These are phyloP conservation scores for Ogataea sp. DNA, from an alignment of 805 yeast genomes.

Conservation along the genomic window DNA sequence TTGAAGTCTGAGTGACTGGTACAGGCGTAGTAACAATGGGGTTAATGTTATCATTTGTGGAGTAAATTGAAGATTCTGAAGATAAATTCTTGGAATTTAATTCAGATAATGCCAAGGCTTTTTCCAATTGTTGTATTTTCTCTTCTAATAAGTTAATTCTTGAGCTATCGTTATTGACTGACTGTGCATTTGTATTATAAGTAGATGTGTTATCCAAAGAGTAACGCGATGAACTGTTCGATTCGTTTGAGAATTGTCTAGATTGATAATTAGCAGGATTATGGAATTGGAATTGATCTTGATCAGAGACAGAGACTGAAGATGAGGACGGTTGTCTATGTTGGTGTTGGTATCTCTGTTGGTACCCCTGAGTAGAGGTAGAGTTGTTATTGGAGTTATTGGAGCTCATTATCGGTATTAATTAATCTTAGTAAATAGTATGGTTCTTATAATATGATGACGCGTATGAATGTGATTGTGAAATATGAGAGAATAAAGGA, in stretches of 20 bases:
- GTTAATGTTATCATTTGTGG: not conserved
- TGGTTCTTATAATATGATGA: not conserved
- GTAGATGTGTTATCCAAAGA: not conserved
- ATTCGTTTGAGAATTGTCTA: not conserved
- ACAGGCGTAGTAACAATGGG: not conserved
- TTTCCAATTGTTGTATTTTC: slow-evolving; percentile 22
- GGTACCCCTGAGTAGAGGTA: slow-evolving; percentile 2
- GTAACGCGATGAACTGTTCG: not conserved
- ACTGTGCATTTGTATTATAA: too few species aligned
- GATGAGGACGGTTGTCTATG: not conserved
- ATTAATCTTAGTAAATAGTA: too few species aligned
- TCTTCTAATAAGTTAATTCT: slow-evolving; percentile 24
- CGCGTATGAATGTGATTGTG: not conserved
- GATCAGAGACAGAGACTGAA: not conserved
- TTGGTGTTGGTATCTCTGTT: not conserved
- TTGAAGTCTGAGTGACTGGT: not conserved
- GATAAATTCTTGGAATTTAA: slow-evolving; percentile 4
- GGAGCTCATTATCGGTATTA: not conserved
- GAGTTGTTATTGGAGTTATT: not conserved
- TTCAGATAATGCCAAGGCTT: slow-evolving; percentile 17
- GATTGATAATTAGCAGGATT: not conserved
- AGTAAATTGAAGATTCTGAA: not conserved
- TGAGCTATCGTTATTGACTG: slow-evolving; percentile 9
- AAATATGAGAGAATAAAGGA: too few species aligned
- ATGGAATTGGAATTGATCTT: too few species aligned